These are phyloP conservation scores for Exophiala mesophila DNA, from an alignment of 2,329 filamentous ascomycete genomes.

Conservation along the genomic window DNA sequence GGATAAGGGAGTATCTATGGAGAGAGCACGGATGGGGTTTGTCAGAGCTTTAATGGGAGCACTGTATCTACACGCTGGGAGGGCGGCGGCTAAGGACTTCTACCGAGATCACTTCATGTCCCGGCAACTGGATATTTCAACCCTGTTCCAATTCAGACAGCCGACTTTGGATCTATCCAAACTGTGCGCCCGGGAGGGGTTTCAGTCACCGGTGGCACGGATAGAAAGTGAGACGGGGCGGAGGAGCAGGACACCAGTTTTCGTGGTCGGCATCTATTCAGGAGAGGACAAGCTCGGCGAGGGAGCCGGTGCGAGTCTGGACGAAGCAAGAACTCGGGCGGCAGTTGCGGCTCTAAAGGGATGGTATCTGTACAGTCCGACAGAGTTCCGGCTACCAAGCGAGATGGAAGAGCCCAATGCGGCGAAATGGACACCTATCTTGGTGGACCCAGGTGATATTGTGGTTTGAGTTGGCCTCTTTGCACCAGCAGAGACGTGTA, in stretches of 20 bases:
- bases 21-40: conserved; percentile 66
- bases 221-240: conserved; percentile 89
- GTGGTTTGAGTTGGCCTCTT: conserved; percentile 41
- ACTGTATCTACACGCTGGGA: conserved; percentile 78
- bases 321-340: conserved; percentile 72
- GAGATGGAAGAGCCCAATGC: conserved; percentile 61
- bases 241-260: conserved; percentile 78
- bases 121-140: conserved; percentile 68
- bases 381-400: conserved; percentile 62
- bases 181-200: conserved; percentile 83
- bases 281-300: conserved; percentile 89
- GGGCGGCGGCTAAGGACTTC: conserved; percentile 73
- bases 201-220: conserved; percentile 79
- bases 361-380: conserved; percentile 93
- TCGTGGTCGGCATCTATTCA: conserved; percentile 88
- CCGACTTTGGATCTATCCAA: conserved; percentile 78
- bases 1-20: conserved; percentile 40
- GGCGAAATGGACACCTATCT: conserved; percentile 59
- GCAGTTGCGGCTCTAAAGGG: conserved; percentile 80
- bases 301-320: conserved; percentile 71
- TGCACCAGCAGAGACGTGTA: conserved; percentile 1
- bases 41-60: conserved; percentile 79
- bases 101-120: conserved; percentile 78
- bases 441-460: conserved; percentile 68
- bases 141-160: conserved; percentile 76